Percentiles rank a stretch among this genome's conserved stretches.
These are phyloP conservation scores for Phytopythium vexans DNA, from an alignment of 352 stramenopile genomes.

Conservation along the genomic window DNA sequence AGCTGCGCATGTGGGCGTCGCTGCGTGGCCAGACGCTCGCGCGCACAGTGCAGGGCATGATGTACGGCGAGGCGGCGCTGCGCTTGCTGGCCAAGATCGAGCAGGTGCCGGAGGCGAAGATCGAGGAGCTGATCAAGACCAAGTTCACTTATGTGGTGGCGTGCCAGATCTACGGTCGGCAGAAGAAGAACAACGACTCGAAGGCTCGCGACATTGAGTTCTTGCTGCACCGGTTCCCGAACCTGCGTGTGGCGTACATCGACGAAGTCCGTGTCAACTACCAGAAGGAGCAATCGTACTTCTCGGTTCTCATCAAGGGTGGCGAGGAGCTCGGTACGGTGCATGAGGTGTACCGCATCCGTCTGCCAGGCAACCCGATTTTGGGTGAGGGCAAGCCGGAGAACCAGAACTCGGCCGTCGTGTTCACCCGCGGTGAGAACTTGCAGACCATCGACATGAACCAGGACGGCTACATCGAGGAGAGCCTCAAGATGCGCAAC, in stretches of 20 bases:
- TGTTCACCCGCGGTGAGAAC: constrained; percentile 97
- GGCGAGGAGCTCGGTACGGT: constrained; percentile 54
- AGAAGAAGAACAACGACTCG: constrained; percentile 98
- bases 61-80: constrained; percentile 98
- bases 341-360: constrained; percentile 96
- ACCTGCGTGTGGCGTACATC: constrained; percentile 98
- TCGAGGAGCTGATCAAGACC: constrained; percentile 96
- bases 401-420: constrained; percentile 99
- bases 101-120: constrained; percentile 79
- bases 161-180: constrained; percentile 98
- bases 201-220: constrained; percentile 99
- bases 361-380: constrained; percentile 97
- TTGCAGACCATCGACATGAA: constrained; percentile 99
- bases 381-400: constrained; percentile 99
- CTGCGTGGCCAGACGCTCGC: constrained; percentile 96
- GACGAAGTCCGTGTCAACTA: constrained; percentile 96
- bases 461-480: constrained; percentile 98
- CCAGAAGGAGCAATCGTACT: constrained; percentile 94
- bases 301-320: constrained; percentile 97
- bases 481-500: constrained; percentile 99
- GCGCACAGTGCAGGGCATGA: constrained; percentile 98
- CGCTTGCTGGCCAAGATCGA: constrained; percentile 97
- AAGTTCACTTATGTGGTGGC: constrained; percentile 99
- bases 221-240: constrained; percentile 96
- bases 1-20: constrained; percentile 97